Percentiles rank a stretch among this genome's conserved stretches.
Conservation (phyloP, 768 basidiomycete genomes). For the Suillus placidus region DNA sequence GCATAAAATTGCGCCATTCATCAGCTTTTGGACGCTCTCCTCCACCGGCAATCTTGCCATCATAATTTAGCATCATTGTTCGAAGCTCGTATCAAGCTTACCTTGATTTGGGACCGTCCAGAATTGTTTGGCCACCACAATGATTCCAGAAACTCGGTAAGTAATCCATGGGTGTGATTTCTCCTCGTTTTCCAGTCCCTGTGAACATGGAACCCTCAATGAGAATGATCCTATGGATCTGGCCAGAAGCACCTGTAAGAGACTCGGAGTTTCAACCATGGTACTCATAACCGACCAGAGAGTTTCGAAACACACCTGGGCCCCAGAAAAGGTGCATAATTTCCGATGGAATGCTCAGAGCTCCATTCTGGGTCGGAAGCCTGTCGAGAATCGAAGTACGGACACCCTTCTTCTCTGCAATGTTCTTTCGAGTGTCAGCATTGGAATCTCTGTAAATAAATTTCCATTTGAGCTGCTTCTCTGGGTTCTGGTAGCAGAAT, state of each 20-base stretch:
- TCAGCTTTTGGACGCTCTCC: not conserved
- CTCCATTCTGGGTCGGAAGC: not conserved
- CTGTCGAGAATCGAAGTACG: not conserved
- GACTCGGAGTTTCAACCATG: not conserved
- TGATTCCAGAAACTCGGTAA: not conserved
- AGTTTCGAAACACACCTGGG: not conserved
- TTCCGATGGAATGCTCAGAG: not conserved
- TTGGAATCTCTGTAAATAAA: not conserved
- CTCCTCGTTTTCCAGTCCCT: not conserved
- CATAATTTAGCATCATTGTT: too few relatives aligned
- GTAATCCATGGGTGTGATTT: not conserved
- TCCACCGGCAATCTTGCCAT: not conserved
- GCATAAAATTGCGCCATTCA: not conserved
- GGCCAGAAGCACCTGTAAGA: not conserved
- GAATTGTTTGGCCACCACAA: not conserved
- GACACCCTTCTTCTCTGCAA: not conserved
- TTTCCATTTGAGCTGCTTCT: slow-evolving; percentile 1
- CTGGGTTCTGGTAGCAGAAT: not conserved
- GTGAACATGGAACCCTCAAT: not conserved
- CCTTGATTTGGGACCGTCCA: not conserved
- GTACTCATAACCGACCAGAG: not conserved
- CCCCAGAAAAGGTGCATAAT: not conserved
- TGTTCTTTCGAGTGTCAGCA: not conserved
- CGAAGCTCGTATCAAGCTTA: too few relatives aligned
- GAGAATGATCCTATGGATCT: not conserved